Base-by-base conservation (phyloP, 1,284 basidiomycete genomes). In the Phenoliferia sp. region DNA sequence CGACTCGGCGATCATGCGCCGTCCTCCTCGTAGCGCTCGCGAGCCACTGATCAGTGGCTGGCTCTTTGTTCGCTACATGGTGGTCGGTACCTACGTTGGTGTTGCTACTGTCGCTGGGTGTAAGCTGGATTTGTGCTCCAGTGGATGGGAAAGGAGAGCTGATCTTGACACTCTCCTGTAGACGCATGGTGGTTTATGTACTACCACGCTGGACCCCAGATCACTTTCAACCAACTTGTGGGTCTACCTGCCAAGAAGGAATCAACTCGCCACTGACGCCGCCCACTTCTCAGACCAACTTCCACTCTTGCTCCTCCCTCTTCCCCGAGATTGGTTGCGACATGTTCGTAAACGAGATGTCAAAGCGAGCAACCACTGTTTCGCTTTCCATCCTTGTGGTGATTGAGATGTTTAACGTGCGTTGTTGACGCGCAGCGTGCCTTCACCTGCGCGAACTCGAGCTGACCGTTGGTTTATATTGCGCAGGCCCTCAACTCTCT, bases 341-440 rank as follows among this genome's bases (percentile, higher is more conserved):
- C 73, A 97, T 98, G 87, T 98, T 99, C 81, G 87, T 87, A 54
- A 89, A 93, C 77, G 85, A 85, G 69, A 88, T 91, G 84, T 82
- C 91, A 16, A 87, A 87, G 75, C 86, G 85, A n/a, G 94, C 93
- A 15, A 94, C 94, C 63, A 99, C 96, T 29, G 93, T 98, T 83
- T 94, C 91, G 72, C 83, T 99, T 52, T 95, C 93, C 31, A 95
- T 96, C 75, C 84, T 96, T 63, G 94, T 96, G 62, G 81, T 84
- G n/a, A 84, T 99, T 64, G 96, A 99, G 81, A 99, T 99, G 96
- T 94, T 97, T 83, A 99, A 99, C 82, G 95, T 95, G 39, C 28
- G 65, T 64, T 33, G 22, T 26, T n/a, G 15, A 6, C n/a, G n/a
- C n/a, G n/a, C n/a, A n/a, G 9, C 31, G 26, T 26, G 12, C 17